Percentiles rank a stretch among this genome's conserved stretches.
Conservation (phyloP, 306 rosid species). For the Medicago lupulina region DNA sequence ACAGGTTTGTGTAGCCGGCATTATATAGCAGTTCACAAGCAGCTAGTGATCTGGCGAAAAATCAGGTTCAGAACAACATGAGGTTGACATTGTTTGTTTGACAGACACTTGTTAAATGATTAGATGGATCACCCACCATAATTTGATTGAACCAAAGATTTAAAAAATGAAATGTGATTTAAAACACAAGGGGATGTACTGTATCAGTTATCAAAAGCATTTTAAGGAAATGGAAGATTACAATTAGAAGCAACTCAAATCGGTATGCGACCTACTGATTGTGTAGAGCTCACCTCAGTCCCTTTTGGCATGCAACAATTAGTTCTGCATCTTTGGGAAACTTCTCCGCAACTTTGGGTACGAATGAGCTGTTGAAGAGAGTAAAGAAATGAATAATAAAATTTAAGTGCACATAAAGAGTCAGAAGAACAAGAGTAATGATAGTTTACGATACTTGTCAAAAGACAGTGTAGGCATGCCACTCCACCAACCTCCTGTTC, state of each 20-base stretch:
- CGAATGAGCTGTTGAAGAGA: constrained; percentile 66
- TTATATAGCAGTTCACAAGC: constrained; percentile 86
- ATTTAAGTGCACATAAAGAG: constrained; percentile 25
- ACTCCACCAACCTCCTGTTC: constrained; percentile 98
- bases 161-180: constrained; percentile 15
- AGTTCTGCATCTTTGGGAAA: constrained; percentile 83
- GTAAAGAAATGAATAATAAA: constrained; percentile 34
- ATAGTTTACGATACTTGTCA: constrained; percentile 54
- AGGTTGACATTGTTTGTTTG: constrained; percentile 11
- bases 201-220: constrained; percentile 37
- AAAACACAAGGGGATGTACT: background rate
- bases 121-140: constrained; percentile 20
- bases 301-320: constrained; percentile 93
- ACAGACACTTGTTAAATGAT: constrained; percentile 27
- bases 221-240: constrained; percentile 20
- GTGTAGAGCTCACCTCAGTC: constrained; percentile 67
- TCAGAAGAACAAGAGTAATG: constrained; percentile 10
- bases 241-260: constrained; percentile 31
- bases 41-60: constrained; percentile 78
- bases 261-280: constrained; percentile 36
- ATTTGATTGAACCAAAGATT: constrained; percentile 11
- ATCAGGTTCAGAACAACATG: constrained; percentile 31
- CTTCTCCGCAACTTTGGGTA: constrained; percentile 75
- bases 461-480: constrained; percentile 83
- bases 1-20: constrained; percentile 84